phyloP scores from a whole-genome alignment of 176 grass and related monocot species.

The Ananas comosus region DNA sequence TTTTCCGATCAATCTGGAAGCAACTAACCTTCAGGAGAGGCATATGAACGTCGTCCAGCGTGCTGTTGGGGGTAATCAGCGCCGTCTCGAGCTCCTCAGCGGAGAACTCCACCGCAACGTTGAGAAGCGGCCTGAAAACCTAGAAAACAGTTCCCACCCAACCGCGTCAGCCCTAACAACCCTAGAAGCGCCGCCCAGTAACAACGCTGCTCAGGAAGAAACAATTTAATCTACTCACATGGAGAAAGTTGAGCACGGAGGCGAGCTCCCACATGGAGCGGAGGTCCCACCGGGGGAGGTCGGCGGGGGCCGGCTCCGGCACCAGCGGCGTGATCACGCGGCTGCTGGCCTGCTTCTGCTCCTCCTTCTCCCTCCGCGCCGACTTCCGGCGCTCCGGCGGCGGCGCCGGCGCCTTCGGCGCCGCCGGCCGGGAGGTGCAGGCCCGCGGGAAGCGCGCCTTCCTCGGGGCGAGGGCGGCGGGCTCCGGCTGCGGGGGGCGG shows the following conservation, averaged over 20 bases:
- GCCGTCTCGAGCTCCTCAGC: conserved; percentile 91
- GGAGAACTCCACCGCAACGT: conserved; percentile 70
- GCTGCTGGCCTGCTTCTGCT: conserved; percentile 21
- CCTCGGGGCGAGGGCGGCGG: conserved; percentile 6
- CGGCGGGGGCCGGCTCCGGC: conserved; percentile 33
- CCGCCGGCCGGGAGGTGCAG: conserved; percentile 45
- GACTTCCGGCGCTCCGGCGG: conserved; percentile 39
- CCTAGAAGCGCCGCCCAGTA: conserved; percentile 10
- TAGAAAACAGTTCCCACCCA: conserved; percentile 23
- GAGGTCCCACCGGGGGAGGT: conserved; percentile 54
- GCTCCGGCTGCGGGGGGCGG: conserved; percentile 11
- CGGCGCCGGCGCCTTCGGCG: conserved; percentile 7
- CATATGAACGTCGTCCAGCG: conserved; percentile 66
- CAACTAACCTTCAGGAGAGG: conserved; percentile 70
- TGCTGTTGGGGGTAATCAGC: conserved; percentile 53
- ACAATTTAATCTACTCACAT: conserved; percentile 37
- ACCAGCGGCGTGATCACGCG: conserved; percentile 72
- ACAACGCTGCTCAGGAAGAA: background rate
- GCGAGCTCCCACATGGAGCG: conserved; percentile 94
- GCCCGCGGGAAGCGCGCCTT: conserved; percentile 67
- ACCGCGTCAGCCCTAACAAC: conserved; percentile 22
- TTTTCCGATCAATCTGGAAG: conserved; percentile 9
- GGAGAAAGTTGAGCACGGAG: conserved; percentile 78
- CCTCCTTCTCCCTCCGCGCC: conserved; percentile 23
- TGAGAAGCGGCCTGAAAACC: conserved; percentile 83